Evolutionary conservation across 2,329 filamentous ascomycete genomes (phyloP), one percentile per base, ranked within the genome.

Genomic region (Aplosporella prunicola): DNA sequence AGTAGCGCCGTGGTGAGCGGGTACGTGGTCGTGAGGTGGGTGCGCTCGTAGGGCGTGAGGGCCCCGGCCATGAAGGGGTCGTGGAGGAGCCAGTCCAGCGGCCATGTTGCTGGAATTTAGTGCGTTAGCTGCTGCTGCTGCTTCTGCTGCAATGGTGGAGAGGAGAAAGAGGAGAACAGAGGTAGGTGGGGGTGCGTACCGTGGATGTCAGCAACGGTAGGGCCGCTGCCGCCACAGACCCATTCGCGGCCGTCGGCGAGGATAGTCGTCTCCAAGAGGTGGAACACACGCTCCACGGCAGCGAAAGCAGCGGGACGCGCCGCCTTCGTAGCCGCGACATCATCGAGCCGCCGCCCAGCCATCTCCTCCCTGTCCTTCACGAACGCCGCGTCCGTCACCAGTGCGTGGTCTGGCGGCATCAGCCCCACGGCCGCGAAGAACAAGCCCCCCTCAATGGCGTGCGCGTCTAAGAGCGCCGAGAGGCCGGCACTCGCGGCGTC

Each of bases 141-240:
- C n/a, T n/a, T n/a, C n/a, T n/a, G n/a, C n/a, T n/a, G n/a, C n/a
- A n/a, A n/a, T n/a, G n/a, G n/a, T n/a, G n/a, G n/a, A n/a, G n/a
- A n/a, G n/a, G n/a, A n/a, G n/a, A n/a, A 13, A 11, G 32, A 15
- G 22, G 23, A 35, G 9, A 17, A 11, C 28, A 30, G 24, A 18
- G 34, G 31, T 10, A 11, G 20, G 40, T n/a, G n/a, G n/a, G n/a
- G n/a, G n/a, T n/a, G n/a, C 32, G 46, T 47, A 57, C 64, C 75
- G 58, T 86, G 76, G 42, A 86, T 74, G 53, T 87, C 81, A 4
- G 74, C 77, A 43, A 83, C 53, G 2, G 63, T 68, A 2, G 76
- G 74, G 13, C 56, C 1, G 66, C 71, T 6, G 61, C 65, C 2
- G 23, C n/a, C 23, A 9, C 78, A 57, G 9, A 85, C 57, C 79